Conservation (phyloP, 2,329 filamentous ascomycete genomes). For the Graphilbum sp. region DNA sequence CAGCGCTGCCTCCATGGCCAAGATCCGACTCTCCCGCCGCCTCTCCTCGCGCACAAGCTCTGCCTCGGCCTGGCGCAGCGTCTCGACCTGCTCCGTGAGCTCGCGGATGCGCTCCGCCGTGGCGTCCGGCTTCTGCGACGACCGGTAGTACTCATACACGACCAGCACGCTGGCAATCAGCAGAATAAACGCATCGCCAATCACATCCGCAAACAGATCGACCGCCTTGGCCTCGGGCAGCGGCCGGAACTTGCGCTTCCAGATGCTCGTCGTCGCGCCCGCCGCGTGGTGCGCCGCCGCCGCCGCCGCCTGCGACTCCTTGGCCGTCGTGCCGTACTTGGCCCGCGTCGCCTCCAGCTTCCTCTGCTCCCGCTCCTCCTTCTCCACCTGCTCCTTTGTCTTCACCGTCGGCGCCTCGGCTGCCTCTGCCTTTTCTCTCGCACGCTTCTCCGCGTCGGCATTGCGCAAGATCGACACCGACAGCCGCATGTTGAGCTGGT, state of each 20-base stretch:
- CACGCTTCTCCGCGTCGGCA: conserved; percentile 36
- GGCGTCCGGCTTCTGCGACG: conserved; percentile 41
- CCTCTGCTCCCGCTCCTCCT: conserved; percentile 26
- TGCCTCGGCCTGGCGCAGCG: conserved; percentile 30
- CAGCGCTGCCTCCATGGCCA: conserved; percentile 36
- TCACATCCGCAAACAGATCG: conserved; percentile 49
- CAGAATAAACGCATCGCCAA: conserved; percentile 47
- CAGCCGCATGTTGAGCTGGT: conserved; percentile 51
- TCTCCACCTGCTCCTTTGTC: conserved; percentile 42
- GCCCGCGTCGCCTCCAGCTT: conserved; percentile 34
- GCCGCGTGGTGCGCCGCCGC: conserved; percentile 8
- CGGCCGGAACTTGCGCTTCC: conserved; percentile 44
- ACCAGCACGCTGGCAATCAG: conserved; percentile 39
- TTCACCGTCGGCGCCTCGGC: conserved; percentile 49
- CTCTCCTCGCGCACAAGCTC: conserved; percentile 33
- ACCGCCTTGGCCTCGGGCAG: conserved; percentile 50
- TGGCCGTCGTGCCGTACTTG: conserved; percentile 24
- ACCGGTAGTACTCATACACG: conserved; percentile 44
- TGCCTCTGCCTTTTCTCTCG: conserved; percentile 45
- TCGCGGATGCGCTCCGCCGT: conserved; percentile 37
- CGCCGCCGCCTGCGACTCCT: conserved; percentile 21
- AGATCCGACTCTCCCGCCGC: conserved; percentile 26
- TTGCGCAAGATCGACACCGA: conserved; percentile 44
- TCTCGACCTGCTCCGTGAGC: conserved; percentile 29
- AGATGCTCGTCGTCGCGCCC: conserved; percentile 37